A percentile compares a stretch with the other conserved stretches of the same genome.
Evolutionary conservation across 371 early-diverging fungal species (phyloP).

Genomic region (Saksenaea oblongispora): DNA sequence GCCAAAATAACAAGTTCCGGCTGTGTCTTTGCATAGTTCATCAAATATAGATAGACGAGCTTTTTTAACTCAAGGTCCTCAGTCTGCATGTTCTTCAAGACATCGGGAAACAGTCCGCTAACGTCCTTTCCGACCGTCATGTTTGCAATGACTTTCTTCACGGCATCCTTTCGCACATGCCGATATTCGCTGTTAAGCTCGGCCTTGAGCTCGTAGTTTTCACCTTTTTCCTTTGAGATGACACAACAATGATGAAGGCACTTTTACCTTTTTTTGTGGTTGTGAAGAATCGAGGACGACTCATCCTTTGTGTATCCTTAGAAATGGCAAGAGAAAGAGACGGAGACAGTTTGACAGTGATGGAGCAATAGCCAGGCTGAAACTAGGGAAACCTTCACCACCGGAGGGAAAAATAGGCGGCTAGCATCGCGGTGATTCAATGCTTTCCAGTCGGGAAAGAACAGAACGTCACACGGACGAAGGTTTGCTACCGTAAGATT

Average conservation of each 20-base stretch:
- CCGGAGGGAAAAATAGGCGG: neutral
- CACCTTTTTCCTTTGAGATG: conserved; percentile 62
- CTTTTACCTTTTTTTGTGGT: conserved; percentile 64
- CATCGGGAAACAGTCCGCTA: conserved; percentile 89
- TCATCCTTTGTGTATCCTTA: conserved; percentile 14
- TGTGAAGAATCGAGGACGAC: conserved; percentile 62
- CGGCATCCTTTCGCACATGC: conserved; percentile 94
- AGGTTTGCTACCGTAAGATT: too few species aligned
- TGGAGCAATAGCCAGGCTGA: neutral
- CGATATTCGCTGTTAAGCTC: conserved; percentile 96
- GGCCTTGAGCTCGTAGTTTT: conserved; percentile 93
- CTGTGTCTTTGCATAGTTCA: conserved; percentile 84
- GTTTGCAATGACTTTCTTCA: conserved; percentile 94
- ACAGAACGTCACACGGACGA: neutral
- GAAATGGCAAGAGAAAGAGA: conserved; percentile 1
- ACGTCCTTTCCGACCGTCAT: conserved; percentile 92
- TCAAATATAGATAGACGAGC: conserved; percentile 90
- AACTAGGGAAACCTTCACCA: neutral
- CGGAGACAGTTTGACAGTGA: neutral
- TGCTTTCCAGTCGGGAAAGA: neutral
- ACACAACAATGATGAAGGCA: conserved; percentile 1
- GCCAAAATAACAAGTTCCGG: conserved; percentile 91
- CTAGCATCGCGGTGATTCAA: neutral
- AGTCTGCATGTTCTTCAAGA: conserved; percentile 98
- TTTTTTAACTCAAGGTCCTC: conserved; percentile 93